Base-by-base conservation (phyloP, 345 rosid species). In the Populus tremula region DNA sequence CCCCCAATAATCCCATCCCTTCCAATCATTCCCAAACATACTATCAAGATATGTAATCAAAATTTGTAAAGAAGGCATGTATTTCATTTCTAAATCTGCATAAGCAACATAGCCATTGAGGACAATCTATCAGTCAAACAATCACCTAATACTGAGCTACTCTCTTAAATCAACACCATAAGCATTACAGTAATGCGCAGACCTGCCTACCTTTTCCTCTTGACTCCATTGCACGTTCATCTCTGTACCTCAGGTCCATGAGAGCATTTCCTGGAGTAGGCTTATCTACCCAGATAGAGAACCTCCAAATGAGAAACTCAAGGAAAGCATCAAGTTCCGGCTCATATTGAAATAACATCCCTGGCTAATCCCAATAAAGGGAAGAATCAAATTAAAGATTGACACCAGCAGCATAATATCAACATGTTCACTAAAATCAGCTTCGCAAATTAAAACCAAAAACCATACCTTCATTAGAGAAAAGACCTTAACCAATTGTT, bases 281-380 rank as follows among this genome's bases (percentile, higher is more conserved):
- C 86, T 96, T 91, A 86, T 91, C 99, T 69, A 94, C 97, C 99
- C 99, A 96, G 79, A 96, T 91, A 68, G 99, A 96, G 88, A 96
- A 96, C 78, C 94, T 84, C 98, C 99, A 96, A 82, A 96, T 96
- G 76, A 96, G 96, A 86, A 94, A 96, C 94, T 96, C 96, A 69
- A 96, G 99, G 85, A 96, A 96, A 54, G 98, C 98, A 83, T 96
- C 97, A 12, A 94, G 97, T 82, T 96, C 99, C n/a, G 99, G 95
- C 85, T 96, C 98, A 84, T 91, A 94, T 67, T 96, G 99, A 88
- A 96, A 96, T 84, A 94, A 78, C 91, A 96, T 89, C 86, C 99
- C 99, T 88, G 99, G 99, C 98, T 96, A 88, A 87, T 84, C 84
- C 86, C 90, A 86, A 89, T n/a, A 77, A 87, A 67, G 21, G 14